phyloP scores from a whole-genome alignment of 176 grass and related monocot species.

The Carex littledalei region DNA sequence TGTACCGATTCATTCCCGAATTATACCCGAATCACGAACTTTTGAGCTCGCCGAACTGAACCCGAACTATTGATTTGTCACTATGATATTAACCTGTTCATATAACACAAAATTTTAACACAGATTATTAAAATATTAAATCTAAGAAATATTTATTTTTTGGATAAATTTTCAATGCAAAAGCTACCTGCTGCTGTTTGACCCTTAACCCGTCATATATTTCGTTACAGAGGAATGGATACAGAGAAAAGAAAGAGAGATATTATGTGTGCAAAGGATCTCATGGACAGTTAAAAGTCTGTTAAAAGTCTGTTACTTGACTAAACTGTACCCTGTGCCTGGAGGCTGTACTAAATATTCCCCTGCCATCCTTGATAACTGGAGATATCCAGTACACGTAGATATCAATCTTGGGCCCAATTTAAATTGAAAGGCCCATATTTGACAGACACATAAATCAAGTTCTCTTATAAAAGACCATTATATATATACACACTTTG shows the following conservation, averaged over 20 bases:
- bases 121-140: neutral
- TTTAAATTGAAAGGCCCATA: neutral
- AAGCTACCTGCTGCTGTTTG: neutral
- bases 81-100: neutral
- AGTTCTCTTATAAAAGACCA: too few relatives aligned
- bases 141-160: neutral
- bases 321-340: neutral
- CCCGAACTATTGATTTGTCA: too few relatives aligned
- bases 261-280: neutral
- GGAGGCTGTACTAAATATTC: neutral
- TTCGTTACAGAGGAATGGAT: neutral
- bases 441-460: too few relatives aligned
- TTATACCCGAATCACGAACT: too few relatives aligned
- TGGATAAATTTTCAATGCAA: neutral
- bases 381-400: neutral
- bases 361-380: neutral
- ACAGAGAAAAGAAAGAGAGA: neutral
- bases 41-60: too few relatives aligned
- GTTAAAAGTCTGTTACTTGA: conserved; percentile 9
- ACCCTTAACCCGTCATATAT: neutral
- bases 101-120: neutral
- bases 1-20: too few relatives aligned
- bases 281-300: conserved; percentile 9
- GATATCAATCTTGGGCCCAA: neutral
- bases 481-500: too few relatives aligned